phyloP scores from a whole-genome alignment of 805 yeast species.

The Yamadazyma paraphyllophila region DNA sequence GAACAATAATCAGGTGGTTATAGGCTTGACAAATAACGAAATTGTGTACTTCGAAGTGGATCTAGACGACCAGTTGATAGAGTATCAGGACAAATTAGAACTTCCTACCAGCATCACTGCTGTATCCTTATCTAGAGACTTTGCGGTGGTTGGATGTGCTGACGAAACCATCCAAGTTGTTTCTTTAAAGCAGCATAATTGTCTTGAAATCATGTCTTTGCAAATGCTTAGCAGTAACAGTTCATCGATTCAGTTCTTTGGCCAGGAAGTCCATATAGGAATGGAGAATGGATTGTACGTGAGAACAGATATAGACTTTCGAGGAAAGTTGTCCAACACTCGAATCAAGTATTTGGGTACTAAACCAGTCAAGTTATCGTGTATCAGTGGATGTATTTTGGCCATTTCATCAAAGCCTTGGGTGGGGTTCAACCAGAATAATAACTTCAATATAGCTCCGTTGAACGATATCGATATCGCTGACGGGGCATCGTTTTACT shows the following conservation, averaged over 20 bases:
- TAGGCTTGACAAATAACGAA: conserved; percentile 72
- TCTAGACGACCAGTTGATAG: conserved; percentile 62
- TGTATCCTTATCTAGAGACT: conserved; percentile 38
- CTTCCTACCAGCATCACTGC: conserved; percentile 45
- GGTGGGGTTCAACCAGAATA: conserved; percentile 47
- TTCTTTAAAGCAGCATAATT: conserved; percentile 56
- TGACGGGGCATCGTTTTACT: conserved; percentile 52
- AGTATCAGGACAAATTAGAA: conserved; percentile 62
- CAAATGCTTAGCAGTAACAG: conserved; percentile 61
- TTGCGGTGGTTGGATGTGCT: conserved; percentile 66
- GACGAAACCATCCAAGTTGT: conserved; percentile 70
- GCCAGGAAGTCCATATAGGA: conserved; percentile 63
- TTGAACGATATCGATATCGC: conserved; percentile 41
- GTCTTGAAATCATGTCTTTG: conserved; percentile 59
- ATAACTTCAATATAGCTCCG: conserved; percentile 37
- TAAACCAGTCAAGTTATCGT: conserved; percentile 52
- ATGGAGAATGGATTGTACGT: conserved; percentile 81
- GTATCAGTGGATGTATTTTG: conserved; percentile 35
- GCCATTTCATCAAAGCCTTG: conserved; percentile 58
- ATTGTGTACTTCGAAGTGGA: conserved; percentile 81
- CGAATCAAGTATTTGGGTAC: conserved; percentile 74
- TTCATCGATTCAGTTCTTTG: conserved; percentile 25
- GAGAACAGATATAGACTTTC: conserved; percentile 52
- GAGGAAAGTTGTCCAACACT: conserved; percentile 62
- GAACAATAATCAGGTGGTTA: conserved; percentile 63